Conservation (phyloP, 2,329 filamentous ascomycete species). For the Metarhizium anisopliae region DNA sequence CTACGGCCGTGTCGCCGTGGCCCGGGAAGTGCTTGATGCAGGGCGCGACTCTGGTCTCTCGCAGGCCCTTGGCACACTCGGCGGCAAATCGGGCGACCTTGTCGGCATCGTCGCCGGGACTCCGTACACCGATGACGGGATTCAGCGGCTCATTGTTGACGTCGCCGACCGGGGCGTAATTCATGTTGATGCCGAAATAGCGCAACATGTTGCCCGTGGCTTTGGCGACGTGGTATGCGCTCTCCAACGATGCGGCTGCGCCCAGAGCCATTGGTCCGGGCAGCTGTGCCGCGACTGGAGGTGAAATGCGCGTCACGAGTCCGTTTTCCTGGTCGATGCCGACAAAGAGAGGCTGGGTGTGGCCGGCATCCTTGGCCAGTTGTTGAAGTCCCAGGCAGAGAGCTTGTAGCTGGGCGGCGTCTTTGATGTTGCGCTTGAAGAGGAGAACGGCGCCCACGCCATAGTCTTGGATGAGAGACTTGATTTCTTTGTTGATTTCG, state of each 20-base stretch:
- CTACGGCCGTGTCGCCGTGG: constrained; percentile 17
- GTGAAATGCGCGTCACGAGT: constrained; percentile 16
- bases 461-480: constrained; percentile 16
- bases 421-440: constrained; percentile 17
- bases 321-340: constrained; percentile 20
- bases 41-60: constrained; percentile 11
- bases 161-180: constrained; percentile 18
- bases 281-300: constrained; percentile 15
- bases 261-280: constrained; percentile 17
- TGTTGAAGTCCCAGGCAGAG: constrained; percentile 15
- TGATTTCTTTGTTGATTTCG: constrained; percentile 13
- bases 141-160: constrained; percentile 18
- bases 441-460: constrained; percentile 17
- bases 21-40: constrained; percentile 19
- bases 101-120: constrained; percentile 15
- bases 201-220: constrained; percentile 13
- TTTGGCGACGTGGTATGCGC: constrained; percentile 10
- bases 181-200: constrained; percentile 20
- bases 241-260: constrained; percentile 11
- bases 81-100: constrained; percentile 12
- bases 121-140: constrained; percentile 17
- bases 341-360: constrained; percentile 16
- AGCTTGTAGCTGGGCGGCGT: constrained; percentile 12
- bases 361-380: constrained; percentile 15
- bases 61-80: constrained; percentile 13